phyloP scores from a whole-genome alignment of 306 rosid species.

The Quercus berberidifolia region DNA sequence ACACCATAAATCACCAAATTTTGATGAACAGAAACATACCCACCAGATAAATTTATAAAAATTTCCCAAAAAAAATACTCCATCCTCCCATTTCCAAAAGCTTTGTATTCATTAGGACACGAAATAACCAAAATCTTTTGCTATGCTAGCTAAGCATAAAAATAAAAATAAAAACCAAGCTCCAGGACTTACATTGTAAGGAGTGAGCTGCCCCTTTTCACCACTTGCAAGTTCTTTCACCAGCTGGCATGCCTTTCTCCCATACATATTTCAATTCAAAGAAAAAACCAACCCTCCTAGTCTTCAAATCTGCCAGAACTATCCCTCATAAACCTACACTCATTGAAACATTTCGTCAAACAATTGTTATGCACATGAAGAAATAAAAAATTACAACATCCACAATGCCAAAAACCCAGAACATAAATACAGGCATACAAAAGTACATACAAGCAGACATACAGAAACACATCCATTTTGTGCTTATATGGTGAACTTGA shows the following conservation, averaged over 20 bases:
- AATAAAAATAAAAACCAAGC: background rate
- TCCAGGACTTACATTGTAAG: constrained; percentile 49
- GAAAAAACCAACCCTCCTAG: background rate
- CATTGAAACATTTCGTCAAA: background rate
- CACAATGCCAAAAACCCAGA: no score
- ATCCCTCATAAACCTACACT: background rate
- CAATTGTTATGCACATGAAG: background rate
- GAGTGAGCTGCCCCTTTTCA: constrained; percentile 70
- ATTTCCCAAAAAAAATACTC: background rate
- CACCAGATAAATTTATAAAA: background rate
- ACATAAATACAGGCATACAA: no score
- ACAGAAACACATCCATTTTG: no score
- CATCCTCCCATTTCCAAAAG: background rate
- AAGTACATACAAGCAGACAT: no score
- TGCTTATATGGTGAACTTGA: no score
- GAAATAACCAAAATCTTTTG: background rate
- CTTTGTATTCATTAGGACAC: background rate
- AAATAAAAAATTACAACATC: no score
- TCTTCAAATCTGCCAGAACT: background rate
- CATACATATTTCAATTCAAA: constrained; percentile 49
- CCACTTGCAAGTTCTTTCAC: constrained; percentile 62
- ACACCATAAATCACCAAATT: background rate
- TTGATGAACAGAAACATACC: background rate
- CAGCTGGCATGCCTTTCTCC: constrained; percentile 66
- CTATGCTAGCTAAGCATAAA: background rate